Base-by-base conservation (phyloP, 176 grass and related monocot species). In the Melocanna baccifera region DNA sequence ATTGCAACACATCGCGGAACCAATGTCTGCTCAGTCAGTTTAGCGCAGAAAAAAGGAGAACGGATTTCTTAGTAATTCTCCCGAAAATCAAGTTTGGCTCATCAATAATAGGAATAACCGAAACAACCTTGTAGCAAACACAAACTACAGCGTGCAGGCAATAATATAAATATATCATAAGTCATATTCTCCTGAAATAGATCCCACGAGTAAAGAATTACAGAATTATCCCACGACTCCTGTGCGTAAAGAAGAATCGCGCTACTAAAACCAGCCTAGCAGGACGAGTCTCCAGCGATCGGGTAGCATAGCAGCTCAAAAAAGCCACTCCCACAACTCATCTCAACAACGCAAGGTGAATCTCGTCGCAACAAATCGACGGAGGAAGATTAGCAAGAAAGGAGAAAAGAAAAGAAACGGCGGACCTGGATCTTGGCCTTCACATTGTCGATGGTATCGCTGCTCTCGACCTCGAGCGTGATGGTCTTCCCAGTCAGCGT, bases 381-480 rank as follows among this genome's bases (percentile, higher is more conserved):
- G 46, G 46, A 0, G 12, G 13, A 4, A 47, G 46, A 47, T 47
- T 47, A 47, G 12, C 46, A 47, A 47, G 3, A 14, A 47, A 47
- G 12, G 12, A 4, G 4, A 12, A 3, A 45, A 45, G 42, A 45
- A 45, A 45, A 45, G 10, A 45, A 45, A 45, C 42, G 3, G 12
- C 46, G 12, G 12, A 14, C 96, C 85, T 99, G 91, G 75, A 99
- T 99, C 91, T 96, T 99, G 9, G 96, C 96, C 77, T 96, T 99
- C 81, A 96, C 96, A 84, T 94, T 96, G 90, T 99, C 90, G 75
- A 99, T 89, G 59, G 96, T 99, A 76, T 96, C 91, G 85, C 91
- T 96, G 89, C 93, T 94, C 91, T 99, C 96, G n/a, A 99, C 96
- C 91, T 99, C 96, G 42, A 99, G 96, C 4, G 96, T 99, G 91